Base-by-base conservation (phyloP, 345 rosid species). In the Dimocarpus longan region DNA sequence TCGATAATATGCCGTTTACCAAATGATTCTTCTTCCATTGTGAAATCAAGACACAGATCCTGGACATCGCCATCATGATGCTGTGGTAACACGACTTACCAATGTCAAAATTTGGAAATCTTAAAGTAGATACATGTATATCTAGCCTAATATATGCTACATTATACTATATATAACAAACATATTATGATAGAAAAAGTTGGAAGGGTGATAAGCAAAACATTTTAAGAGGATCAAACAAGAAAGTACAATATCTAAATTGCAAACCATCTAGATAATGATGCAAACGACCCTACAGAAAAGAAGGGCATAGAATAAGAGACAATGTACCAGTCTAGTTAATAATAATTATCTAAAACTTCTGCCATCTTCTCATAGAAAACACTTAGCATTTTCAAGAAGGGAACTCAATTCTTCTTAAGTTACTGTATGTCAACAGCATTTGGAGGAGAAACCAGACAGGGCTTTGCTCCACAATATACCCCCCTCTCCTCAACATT, bases 31-130 rank as follows among this genome's bases (percentile, higher is more conserved):
- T 95, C 99, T 9, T 95, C 91, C 76, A 94, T 86, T 67, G 98
- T 92, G 85, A 93, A 95, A 89, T 95, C 99, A 78, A 95, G 88
- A 74, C 87, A 91, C 73, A 95, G 93, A 9, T 95, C 99, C 88
- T 84, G 89, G 74, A 93, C 74, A 81, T 95, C 96, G 70, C 98
- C 99, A 80, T 92, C 97, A 80, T 89, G 93, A 83, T 93, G 90
- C 99, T 95, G 92, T 73, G 63, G 48, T 52, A 72, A 70, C 19
- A 80, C 43, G 39, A 80, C 42, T 68, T 66, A 69, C 37, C 64
- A 54, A 66, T 13, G 60, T 73, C 43, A 77, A 32, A 50, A 52
- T 66, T 54, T 65, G 26, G 28, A 52, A 12, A 54, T 68, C 50
- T 62, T 9, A 48, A 44, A 11, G 40, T 57, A 22, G 19, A 62